Evolutionary conservation across 345 rosid species (phyloP).

Genomic region (Eucalyptus camaldulensis): DNA sequence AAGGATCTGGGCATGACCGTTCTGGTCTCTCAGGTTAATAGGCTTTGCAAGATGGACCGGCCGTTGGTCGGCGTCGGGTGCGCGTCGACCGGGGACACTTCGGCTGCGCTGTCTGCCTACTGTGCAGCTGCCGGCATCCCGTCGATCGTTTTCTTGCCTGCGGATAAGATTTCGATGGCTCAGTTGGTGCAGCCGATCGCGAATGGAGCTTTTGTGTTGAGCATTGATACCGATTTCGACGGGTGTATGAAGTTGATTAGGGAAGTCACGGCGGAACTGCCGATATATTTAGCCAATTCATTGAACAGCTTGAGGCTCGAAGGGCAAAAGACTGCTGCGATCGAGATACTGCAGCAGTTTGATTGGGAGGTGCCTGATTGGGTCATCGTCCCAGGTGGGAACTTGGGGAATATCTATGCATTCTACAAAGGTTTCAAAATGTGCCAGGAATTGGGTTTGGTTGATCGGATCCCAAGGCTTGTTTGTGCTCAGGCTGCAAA

Average conservation of each 20-base stretch:
- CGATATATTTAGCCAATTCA: slow-evolving; percentile 79
- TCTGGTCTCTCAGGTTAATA: slow-evolving; percentile 84
- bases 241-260: slow-evolving; percentile 88
- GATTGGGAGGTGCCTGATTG: slow-evolving; percentile 94
- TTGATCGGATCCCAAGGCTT: slow-evolving; percentile 65
- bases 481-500: slow-evolving; percentile 92
- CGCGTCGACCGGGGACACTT: slow-evolving; percentile 91
- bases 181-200: slow-evolving; percentile 93
- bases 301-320: slow-evolving; percentile 80
- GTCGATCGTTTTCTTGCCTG: slow-evolving; percentile 76
- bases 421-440: slow-evolving; percentile 86
- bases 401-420: slow-evolving; percentile 83
- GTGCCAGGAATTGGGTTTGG: slow-evolving; percentile 82
- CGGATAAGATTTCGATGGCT: slow-evolving; percentile 85
- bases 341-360: slow-evolving; percentile 89
- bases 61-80: slow-evolving; percentile 88
- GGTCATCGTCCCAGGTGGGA: slow-evolving; percentile 96
- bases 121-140: slow-evolving; percentile 92
- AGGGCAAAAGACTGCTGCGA: slow-evolving; percentile 89
- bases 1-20: slow-evolving; percentile 95
- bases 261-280: slow-evolving; percentile 71
- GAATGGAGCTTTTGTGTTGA: slow-evolving; percentile 82
- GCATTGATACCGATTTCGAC: slow-evolving; percentile 85
- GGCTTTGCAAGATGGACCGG: slow-evolving; percentile 53
- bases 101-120: slow-evolving; percentile 81